A percentile compares a stretch with the other conserved stretches of the same genome.
These are phyloP conservation scores for Cronartium quercuum DNA, from an alignment of 1,284 basidiomycete genomes.

Conservation along the genomic window DNA sequence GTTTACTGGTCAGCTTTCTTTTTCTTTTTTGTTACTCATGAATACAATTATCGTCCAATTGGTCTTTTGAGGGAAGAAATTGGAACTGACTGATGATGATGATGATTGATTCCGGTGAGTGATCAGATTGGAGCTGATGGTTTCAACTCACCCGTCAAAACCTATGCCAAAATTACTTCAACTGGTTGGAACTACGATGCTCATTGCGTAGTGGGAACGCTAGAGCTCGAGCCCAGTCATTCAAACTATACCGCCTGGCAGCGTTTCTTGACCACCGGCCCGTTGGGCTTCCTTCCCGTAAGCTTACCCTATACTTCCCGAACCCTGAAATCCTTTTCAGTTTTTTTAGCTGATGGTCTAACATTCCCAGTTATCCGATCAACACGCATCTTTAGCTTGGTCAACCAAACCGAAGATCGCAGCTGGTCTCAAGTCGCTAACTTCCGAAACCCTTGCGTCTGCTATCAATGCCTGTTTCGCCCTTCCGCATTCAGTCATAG, in stretches of 20 bases:
- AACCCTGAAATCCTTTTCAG: neutral
- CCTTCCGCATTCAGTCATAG: constrained; percentile 67
- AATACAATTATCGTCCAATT: neutral
- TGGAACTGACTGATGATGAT: neutral
- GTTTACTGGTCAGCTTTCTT: constrained; percentile 60
- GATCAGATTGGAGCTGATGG: constrained; percentile 87
- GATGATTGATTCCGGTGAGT: constrained; percentile 17
- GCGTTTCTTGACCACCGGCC: constrained; percentile 89
- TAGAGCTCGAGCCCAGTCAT: constrained; percentile 58
- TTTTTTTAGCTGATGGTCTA: neutral
- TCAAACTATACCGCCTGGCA: constrained; percentile 69
- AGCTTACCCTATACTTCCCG: constrained; percentile 6
- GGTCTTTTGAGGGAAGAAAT: neutral
- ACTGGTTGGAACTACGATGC: constrained; percentile 89
- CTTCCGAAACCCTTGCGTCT: constrained; percentile 60
- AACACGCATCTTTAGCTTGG: constrained; percentile 86
- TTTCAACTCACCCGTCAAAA: constrained; percentile 83
- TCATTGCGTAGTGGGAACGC: constrained; percentile 83
- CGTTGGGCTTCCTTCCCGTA: constrained; percentile 81
- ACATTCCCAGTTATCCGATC: constrained; percentile 56
- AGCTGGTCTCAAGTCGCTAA: constrained; percentile 63
- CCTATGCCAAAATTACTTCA: constrained; percentile 76
- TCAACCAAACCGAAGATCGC: constrained; percentile 77
- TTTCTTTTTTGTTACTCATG: neutral
- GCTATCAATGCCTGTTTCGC: constrained; percentile 91